phyloP scores from a whole-genome alignment of 2,329 filamentous ascomycete genomes.

The Xylaria sp. region DNA sequence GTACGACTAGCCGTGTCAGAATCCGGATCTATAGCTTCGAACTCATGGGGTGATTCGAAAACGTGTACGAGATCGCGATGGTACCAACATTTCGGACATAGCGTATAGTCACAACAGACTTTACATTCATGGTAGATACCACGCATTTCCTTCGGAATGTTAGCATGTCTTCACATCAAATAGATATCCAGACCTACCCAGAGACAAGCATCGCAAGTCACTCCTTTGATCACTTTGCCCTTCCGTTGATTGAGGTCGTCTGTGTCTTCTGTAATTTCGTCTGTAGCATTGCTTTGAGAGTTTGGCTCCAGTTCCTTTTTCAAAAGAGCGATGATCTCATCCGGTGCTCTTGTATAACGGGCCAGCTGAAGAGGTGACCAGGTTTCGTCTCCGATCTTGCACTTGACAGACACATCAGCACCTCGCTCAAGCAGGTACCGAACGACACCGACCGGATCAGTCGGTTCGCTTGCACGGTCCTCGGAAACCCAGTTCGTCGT shows the following conservation, averaged over 20 bases:
- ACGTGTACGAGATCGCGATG: constrained; percentile 16
- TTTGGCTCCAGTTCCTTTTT: neutral
- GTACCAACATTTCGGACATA: constrained; percentile 16
- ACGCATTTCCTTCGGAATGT: constrained; percentile 8
- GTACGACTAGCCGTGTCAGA: neutral
- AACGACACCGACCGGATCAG: constrained; percentile 13
- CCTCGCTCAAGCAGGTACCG: constrained; percentile 10
- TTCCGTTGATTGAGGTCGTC: neutral
- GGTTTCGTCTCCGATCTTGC: constrained; percentile 13
- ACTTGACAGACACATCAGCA: constrained; percentile 5
- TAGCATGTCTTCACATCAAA: constrained; percentile 1
- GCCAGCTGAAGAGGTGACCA: constrained; percentile 12
- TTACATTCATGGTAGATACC: constrained; percentile 1
- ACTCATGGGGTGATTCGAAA: constrained; percentile 11
- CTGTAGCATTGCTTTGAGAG: neutral
- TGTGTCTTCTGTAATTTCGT: neutral
- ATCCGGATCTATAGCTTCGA: neutral
- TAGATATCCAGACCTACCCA: constrained; percentile 1
- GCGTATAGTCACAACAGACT: constrained; percentile 8
- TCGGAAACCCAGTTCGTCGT: constrained; percentile 3
- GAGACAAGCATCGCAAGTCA: constrained; percentile 16
- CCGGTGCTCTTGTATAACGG: constrained; percentile 2
- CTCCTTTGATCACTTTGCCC: neutral
- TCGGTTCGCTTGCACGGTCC: constrained; percentile 14
- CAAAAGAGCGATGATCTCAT: constrained; percentile 11